A percentile compares a stretch with the other conserved stretches of the same genome.
phyloP scores from a whole-genome alignment of 495 filamentous ascomycete species.

The Penicillium verhagenii region DNA sequence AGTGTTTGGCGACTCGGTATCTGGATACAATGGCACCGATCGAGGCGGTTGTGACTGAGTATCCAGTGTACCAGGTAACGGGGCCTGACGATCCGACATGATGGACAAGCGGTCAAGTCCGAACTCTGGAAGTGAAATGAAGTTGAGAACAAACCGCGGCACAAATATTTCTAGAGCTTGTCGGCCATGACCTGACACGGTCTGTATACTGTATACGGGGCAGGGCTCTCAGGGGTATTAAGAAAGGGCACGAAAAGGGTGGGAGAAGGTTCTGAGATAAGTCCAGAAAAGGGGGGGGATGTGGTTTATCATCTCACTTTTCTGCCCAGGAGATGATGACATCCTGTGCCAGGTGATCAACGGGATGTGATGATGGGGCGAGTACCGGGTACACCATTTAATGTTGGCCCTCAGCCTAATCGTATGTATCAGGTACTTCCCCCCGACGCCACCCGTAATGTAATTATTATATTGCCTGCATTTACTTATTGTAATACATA shows the following conservation, averaged over 20 bases:
- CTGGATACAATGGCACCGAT: neutral
- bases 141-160: constrained; percentile 10
- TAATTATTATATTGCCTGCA: too few species aligned
- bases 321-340: constrained; percentile 24
- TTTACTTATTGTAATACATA: too few species aligned
- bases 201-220: constrained; percentile 1
- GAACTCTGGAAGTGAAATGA: neutral
- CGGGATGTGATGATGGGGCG: constrained; percentile 12
- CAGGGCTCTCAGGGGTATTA: neutral
- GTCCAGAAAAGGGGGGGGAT: neutral
- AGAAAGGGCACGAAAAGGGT: neutral
- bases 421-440: neutral
- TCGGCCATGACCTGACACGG: constrained; percentile 20
- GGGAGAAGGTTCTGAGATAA: neutral
- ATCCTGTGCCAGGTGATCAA: constrained; percentile 25
- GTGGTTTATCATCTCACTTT: constrained; percentile 14
- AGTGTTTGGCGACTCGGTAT: neutral
- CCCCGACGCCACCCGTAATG: neutral
- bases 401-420: neutral
- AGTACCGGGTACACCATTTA: constrained; percentile 7
- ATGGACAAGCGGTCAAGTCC: neutral
- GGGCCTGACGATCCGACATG: constrained; percentile 12
- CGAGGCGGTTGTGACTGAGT: neutral
- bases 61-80: constrained; percentile 2
- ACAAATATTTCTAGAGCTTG: constrained; percentile 9